Evolutionary conservation across 2,329 filamentous ascomycete species (phyloP), one percentile per base, ranked within the genome.

Genomic region (Coniochaeta sp.): DNA sequence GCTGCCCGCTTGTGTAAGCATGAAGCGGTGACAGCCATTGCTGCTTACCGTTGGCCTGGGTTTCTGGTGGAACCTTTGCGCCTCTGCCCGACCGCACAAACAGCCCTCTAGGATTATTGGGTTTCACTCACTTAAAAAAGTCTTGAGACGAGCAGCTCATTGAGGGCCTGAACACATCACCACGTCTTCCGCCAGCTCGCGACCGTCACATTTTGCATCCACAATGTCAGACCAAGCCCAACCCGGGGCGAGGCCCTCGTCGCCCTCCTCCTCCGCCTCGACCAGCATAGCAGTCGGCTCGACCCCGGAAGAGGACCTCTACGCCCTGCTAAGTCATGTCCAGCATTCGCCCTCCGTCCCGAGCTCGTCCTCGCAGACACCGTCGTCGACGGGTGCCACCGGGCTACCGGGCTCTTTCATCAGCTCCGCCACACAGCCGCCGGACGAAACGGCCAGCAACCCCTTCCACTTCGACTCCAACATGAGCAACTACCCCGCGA

Each of bases 401-500:
- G 54, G 54, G n/a, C 28, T 19, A 3, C 54, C 54, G 30, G 30
- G 54, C 7, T 55, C 54, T 17, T 55, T 38, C 30, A 38, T 38
- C 54, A 55, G 34, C 54, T 38, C 54, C 54, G 54, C 32, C 30
- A 34, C 54, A 3, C 28, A 22, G 16, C 52, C 52, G 52, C 19
- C 24, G 6, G 30, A 34, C 24, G 54, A 34, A 30, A 12, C 47
- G 28, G 56, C 38, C 30, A 55, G 36, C 52, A 40, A 40, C 12
- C 16, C 60, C 1, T 59, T 62, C 57, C 57, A 55, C 32, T 65
- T 64, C 57, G 54, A 66, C 47, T 19, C 55, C 28, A 64, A 67
- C 62, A 62, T 63, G 59, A 60, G 62, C 58, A 61, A 66, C 30
- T 68, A 72, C 62, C 67, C 67, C 17, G 58, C 66, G 10, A 71